phyloP scores from a whole-genome alignment of 2,329 filamentous ascomycete genomes.

The Pestalotiopsis fici region DNA sequence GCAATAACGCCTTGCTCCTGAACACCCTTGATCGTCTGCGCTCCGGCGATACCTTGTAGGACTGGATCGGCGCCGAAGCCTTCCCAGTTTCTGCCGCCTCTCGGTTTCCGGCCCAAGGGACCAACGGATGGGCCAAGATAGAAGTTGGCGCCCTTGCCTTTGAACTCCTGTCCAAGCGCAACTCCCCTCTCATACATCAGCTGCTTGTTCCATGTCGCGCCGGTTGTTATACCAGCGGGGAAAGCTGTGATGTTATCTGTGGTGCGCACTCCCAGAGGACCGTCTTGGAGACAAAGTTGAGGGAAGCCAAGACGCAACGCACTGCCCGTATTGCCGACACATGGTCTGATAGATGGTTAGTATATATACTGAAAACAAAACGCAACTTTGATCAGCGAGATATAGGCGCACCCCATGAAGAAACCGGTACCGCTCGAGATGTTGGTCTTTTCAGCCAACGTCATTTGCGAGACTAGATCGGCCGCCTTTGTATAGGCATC shows the following conservation, averaged over 20 bases:
- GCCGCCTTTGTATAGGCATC: slow-evolving; percentile 72
- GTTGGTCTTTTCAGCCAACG: slow-evolving; percentile 78
- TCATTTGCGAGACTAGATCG: slow-evolving; percentile 72
- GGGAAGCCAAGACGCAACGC: slow-evolving; percentile 71
- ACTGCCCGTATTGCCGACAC: slow-evolving; percentile 76
- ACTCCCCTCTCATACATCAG: slow-evolving; percentile 69
- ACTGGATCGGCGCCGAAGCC: slow-evolving; percentile 71
- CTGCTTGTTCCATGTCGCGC: slow-evolving; percentile 74
- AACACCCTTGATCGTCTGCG: slow-evolving; percentile 55
- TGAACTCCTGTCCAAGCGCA: slow-evolving; percentile 70
- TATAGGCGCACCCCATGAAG: slow-evolving; percentile 59
- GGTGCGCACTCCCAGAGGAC: slow-evolving; percentile 70
- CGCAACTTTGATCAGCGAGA: neutral
- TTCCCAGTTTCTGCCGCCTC: slow-evolving; percentile 76
- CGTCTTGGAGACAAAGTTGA: slow-evolving; percentile 72
- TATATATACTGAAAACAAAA: too few species aligned
- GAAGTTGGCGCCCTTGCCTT: slow-evolving; percentile 73
- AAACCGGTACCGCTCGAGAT: slow-evolving; percentile 72
- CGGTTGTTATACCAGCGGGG: slow-evolving; percentile 75
- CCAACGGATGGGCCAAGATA: slow-evolving; percentile 72
- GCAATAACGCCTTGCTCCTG: slow-evolving; percentile 59
- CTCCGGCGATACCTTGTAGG: slow-evolving; percentile 55
- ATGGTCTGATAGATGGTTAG: slow-evolving; percentile 45
- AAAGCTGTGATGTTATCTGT: slow-evolving; percentile 77
- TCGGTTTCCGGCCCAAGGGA: slow-evolving; percentile 70